Evolutionary conservation across 75 land plant species (phyloP).

Genomic region (Selaginella tamariscina): DNA sequence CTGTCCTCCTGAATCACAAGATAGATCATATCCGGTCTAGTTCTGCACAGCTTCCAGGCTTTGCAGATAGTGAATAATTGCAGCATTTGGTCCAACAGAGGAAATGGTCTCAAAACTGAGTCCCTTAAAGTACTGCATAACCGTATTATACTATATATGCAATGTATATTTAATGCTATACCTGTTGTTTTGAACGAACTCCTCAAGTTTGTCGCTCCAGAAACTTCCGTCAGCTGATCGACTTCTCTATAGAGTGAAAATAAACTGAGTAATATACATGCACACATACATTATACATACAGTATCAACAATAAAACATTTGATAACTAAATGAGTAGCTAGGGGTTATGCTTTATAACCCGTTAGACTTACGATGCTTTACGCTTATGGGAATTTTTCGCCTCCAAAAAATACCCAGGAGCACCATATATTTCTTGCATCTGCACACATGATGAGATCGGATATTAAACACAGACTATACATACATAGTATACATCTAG

Average conservation of each 20-base stretch:
- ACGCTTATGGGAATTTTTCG: constrained; percentile 40
- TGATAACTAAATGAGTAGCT: no score
- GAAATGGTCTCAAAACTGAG: constrained; percentile 97
- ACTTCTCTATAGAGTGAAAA: constrained; percentile 39
- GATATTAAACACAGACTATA: background rate
- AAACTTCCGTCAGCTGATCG: constrained; percentile 70
- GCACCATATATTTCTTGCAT: constrained; percentile 95
- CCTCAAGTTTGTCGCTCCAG: constrained; percentile 84
- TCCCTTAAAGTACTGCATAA: constrained; percentile 79
- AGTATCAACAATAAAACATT: no score
- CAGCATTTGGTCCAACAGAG: constrained; percentile 96
- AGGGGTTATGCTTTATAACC: no score
- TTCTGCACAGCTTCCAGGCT: constrained; percentile 63
- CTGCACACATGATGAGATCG: constrained; percentile 26
- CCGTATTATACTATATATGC: no score
- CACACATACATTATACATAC: background rate
- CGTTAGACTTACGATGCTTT: constrained; percentile 44
- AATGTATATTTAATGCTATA: no score
- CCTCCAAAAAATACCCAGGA: constrained; percentile 76
- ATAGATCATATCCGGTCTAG: constrained; percentile 75
- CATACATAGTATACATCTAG: no score
- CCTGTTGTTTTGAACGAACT: constrained; percentile 85
- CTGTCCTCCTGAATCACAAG: constrained; percentile 98
- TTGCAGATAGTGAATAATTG: constrained; percentile 85
- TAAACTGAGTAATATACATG: background rate